Conservation (phyloP, 495 filamentous ascomycete species). For the Podospora pseudoanserina region DNA sequence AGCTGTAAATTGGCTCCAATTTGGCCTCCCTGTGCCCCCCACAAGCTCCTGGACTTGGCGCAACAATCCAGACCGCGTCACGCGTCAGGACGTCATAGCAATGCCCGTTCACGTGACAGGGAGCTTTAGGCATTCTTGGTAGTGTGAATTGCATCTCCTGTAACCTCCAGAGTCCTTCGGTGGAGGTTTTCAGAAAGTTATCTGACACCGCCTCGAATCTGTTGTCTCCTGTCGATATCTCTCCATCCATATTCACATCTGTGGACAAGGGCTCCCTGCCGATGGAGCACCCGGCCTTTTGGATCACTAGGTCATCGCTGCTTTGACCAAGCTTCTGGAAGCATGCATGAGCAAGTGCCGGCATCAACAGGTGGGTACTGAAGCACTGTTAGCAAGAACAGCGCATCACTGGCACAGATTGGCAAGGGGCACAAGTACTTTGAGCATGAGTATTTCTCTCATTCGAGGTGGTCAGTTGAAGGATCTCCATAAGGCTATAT, state of each 20-base stretch:
- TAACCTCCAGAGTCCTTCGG: neutral
- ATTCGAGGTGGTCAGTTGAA: neutral
- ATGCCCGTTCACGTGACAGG: conserved; percentile 3
- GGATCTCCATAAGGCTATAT: neutral
- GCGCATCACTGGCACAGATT: no score
- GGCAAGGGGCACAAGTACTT: no score
- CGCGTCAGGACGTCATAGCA: conserved; percentile 31
- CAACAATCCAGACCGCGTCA: conserved; percentile 21
- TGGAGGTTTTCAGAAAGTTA: neutral
- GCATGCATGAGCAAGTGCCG: neutral
- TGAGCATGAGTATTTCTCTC: neutral
- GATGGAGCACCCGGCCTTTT: neutral
- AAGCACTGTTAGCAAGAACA: no score
- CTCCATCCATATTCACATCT: neutral
- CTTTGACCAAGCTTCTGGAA: neutral
- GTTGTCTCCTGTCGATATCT: no score
- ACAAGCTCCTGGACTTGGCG: conserved; percentile 3
- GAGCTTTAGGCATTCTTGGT: neutral
- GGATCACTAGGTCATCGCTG: neutral
- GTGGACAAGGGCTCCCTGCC: neutral
- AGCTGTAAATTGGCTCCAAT: conserved; percentile 6
- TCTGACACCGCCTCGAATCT: neutral
- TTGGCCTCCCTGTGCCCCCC: neutral
- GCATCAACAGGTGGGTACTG: neutral
- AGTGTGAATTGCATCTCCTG: no score